Base-by-base conservation (phyloP, 2,329 filamentous ascomycete genomes). In the Colletotrichum plurivorum region DNA sequence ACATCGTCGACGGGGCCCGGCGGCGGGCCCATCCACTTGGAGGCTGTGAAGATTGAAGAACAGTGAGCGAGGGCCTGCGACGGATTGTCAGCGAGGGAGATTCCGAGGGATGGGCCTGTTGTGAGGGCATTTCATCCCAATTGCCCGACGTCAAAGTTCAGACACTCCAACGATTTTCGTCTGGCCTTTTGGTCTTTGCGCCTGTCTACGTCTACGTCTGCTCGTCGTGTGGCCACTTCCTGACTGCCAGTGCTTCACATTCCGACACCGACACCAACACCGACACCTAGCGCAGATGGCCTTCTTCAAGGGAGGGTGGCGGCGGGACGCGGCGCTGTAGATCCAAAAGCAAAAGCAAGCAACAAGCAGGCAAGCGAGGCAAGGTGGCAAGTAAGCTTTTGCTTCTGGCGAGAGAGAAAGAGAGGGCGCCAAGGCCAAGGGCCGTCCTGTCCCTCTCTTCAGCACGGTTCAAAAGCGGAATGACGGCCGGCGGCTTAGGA, bases 101-200 rank as follows among this genome's bases (percentile, higher is more conserved):
- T 49, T 16, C 43, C 43, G 62, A 65, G 16, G 31, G 55, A 8
- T 41, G 27, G 31, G 39, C 49, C 61, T 58, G 54, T 48, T 25
- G 31, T 31, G 46, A 58, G 46, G 41, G 27, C 55, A 69, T 46
- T 60, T 69, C 43, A 36, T 69, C 62, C 62, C 65, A 64, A 54
- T 27, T 59, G 60, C 48, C 41, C 48, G 22, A 58, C 46, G 54
- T 65, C 54, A 65, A 59, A 65, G 25, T 66, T 65, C 36, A 48
- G 67, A 61, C 22, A 49, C 51, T 55, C 48, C 16, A n/a, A 54
- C 22, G 18, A 31, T 6, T 13, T 52, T 25, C 22, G 46, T 58
- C 54, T 45, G 22, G 22, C 41, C 41, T 15, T 15, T 25, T 25
- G 9, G 43, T 31, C 41, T 31, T 10, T 43, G 13, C 39, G 46